A percentile compares a stretch with the other conserved stretches of the same genome.
Evolutionary conservation across 2,329 filamentous ascomycete species (phyloP).

Genomic region (Alternaria triticina): DNA sequence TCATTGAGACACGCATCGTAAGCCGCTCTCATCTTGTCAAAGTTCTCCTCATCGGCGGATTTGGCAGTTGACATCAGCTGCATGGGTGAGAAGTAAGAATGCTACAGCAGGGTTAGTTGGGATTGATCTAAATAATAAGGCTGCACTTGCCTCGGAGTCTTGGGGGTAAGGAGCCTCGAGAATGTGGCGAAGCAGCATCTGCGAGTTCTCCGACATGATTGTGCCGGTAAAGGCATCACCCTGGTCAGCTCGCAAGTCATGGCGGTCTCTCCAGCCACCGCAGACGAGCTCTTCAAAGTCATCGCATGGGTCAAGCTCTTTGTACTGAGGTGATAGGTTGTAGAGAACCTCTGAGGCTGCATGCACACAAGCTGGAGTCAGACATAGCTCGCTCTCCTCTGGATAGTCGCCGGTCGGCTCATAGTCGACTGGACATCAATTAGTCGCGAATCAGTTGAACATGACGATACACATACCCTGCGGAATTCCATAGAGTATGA

Average conservation of each 20-base stretch:
- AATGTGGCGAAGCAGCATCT: constrained; percentile 66
- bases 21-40: constrained; percentile 67
- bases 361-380: constrained; percentile 67
- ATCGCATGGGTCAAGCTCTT: constrained; percentile 70
- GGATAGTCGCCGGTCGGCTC: constrained; percentile 4
- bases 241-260: constrained; percentile 71
- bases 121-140: not conserved
- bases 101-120: constrained; percentile 40
- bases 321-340: constrained; percentile 67
- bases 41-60: constrained; percentile 66
- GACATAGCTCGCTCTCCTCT: constrained; percentile 49
- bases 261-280: constrained; percentile 68
- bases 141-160: constrained; percentile 24
- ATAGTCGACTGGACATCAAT: constrained; percentile 7
- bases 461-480: constrained; percentile 1
- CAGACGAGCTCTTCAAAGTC: constrained; percentile 73
- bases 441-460: not conserved
- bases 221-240: constrained; percentile 65
- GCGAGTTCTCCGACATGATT: constrained; percentile 66
- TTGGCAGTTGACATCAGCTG: constrained; percentile 39
- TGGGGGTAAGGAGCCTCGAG: constrained; percentile 63
- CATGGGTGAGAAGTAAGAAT: constrained; percentile 58
- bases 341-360: constrained; percentile 68
- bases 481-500: constrained; percentile 29
- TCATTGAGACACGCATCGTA: constrained; percentile 73